These are phyloP conservation scores for Metschnikowia corniflorae DNA, from an alignment of 805 yeast genomes.

Conservation along the genomic window DNA sequence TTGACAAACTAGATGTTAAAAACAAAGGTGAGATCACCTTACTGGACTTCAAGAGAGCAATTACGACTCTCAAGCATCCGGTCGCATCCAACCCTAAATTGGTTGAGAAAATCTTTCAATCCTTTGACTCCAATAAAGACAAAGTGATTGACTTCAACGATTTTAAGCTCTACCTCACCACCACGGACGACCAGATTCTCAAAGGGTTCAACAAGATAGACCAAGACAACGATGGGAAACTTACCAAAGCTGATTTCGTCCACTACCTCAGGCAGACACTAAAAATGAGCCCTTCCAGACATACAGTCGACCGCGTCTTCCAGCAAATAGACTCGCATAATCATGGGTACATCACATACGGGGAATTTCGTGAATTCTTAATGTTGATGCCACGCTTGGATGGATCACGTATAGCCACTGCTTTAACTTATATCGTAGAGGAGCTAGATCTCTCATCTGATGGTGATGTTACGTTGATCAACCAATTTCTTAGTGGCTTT, in stretches of 20 bases:
- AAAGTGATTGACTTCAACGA: slow-evolving; percentile 58
- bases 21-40: slow-evolving; percentile 48
- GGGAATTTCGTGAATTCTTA: slow-evolving; percentile 81
- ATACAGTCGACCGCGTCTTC: slow-evolving; percentile 55
- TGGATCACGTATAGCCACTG: slow-evolving; percentile 77
- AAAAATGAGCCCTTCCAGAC: slow-evolving; percentile 49
- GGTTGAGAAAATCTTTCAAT: slow-evolving; percentile 50
- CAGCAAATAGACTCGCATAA: slow-evolving; percentile 50
- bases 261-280: slow-evolving; percentile 55
- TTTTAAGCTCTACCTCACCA: slow-evolving; percentile 59
- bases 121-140: slow-evolving; percentile 59
- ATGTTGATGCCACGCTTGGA: slow-evolving; percentile 76
- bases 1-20: slow-evolving; percentile 34
- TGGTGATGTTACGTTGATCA: slow-evolving; percentile 84
- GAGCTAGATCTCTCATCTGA: slow-evolving; percentile 80
- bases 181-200: slow-evolving; percentile 69
- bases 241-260: slow-evolving; percentile 63
- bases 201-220: slow-evolving; percentile 69
- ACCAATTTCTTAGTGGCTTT: slow-evolving; percentile 75
- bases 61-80: slow-evolving; percentile 56
- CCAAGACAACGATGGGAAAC: slow-evolving; percentile 66
- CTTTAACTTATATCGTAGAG: slow-evolving; percentile 75
- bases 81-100: slow-evolving; percentile 58
- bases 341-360: slow-evolving; percentile 71
- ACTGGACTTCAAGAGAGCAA: slow-evolving; percentile 45